Evolutionary conservation across 83 land plant species (phyloP).

Genomic region (Thuja plicata): DNA sequence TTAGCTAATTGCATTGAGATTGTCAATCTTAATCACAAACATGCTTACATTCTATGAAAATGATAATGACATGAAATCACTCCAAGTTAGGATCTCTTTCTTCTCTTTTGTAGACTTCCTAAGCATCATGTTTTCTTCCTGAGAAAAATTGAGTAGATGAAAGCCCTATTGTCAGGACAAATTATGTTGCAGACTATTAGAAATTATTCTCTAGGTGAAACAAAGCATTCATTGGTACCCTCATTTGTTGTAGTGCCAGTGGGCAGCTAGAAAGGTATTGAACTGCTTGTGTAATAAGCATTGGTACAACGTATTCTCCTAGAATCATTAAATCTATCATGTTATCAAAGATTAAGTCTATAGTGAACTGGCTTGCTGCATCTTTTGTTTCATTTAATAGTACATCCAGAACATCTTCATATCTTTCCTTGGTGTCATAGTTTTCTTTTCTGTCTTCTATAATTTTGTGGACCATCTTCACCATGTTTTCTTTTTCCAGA

Average conservation of each 20-base stretch:
- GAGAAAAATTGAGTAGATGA: neutral
- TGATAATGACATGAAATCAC: constrained; percentile 46
- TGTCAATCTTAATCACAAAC: neutral
- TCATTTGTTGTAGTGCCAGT: constrained; percentile 40
- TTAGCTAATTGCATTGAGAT: neutral
- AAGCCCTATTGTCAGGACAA: neutral
- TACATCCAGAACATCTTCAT: constrained; percentile 51
- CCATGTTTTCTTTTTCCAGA: constrained; percentile 63
- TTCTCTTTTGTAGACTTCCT: constrained; percentile 21
- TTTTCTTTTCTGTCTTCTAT: constrained; percentile 23
- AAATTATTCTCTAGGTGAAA: neutral
- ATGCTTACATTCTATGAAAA: constrained; percentile 58
- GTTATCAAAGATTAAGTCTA: constrained; percentile 31
- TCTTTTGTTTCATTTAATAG: constrained; percentile 28
- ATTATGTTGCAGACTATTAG: neutral
- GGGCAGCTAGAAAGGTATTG: constrained; percentile 62
- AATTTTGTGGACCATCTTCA: constrained; percentile 38
- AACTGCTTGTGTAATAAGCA: constrained; percentile 45
- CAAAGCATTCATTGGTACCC: constrained; percentile 26
- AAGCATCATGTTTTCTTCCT: constrained; percentile 61
- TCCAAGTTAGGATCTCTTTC: constrained; percentile 33
- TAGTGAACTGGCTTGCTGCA: constrained; percentile 24
- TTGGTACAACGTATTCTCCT: constrained; percentile 61
- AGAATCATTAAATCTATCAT: constrained; percentile 42
- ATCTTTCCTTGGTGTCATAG: neutral